phyloP scores from a whole-genome alignment of 208 protist species.

The Crithidia sp. region DNA sequence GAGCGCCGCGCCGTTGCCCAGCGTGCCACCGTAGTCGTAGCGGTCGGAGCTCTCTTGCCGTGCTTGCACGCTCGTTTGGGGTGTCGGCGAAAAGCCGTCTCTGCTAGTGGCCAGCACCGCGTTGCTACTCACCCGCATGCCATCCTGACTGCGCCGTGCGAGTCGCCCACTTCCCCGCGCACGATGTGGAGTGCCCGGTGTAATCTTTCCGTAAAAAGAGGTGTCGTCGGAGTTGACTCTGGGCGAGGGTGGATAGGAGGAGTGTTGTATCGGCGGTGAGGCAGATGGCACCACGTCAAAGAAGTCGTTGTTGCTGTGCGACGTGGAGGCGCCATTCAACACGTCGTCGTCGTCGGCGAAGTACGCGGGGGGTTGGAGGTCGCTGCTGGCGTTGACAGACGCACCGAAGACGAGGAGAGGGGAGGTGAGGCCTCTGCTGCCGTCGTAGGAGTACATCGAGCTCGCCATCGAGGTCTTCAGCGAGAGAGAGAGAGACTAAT shows the following conservation, averaged over 20 bases:
- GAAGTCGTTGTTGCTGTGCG: neutral
- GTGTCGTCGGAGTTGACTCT: neutral
- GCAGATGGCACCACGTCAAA: neutral
- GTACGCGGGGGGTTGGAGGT: neutral
- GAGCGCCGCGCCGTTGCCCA: neutral
- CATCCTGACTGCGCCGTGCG: neutral
- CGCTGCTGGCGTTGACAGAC: neutral
- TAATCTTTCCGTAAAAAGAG: too few species aligned
- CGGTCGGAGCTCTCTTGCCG: neutral
- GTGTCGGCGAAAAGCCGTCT: neutral
- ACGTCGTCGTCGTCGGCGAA: neutral
- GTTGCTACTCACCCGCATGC: neutral
- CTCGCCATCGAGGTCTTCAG: neutral
- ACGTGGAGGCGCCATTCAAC: neutral
- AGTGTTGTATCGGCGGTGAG: neutral
- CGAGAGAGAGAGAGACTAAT: neutral
- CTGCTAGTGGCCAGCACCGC: neutral
- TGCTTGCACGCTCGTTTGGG: neutral
- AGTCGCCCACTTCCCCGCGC: too few species aligned
- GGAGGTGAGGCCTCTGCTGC: neutral
- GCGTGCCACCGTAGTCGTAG: neutral
- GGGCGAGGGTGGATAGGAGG: neutral
- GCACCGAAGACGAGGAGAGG: neutral
- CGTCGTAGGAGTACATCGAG: slow-evolving; percentile 3
- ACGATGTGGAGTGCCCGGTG: too few species aligned